A percentile compares a stretch with the other conserved stretches of the same genome.
These are phyloP conservation scores for Xylariaceae sp. DNA, from an alignment of 2,329 filamentous ascomycete genomes.

Conservation along the genomic window DNA sequence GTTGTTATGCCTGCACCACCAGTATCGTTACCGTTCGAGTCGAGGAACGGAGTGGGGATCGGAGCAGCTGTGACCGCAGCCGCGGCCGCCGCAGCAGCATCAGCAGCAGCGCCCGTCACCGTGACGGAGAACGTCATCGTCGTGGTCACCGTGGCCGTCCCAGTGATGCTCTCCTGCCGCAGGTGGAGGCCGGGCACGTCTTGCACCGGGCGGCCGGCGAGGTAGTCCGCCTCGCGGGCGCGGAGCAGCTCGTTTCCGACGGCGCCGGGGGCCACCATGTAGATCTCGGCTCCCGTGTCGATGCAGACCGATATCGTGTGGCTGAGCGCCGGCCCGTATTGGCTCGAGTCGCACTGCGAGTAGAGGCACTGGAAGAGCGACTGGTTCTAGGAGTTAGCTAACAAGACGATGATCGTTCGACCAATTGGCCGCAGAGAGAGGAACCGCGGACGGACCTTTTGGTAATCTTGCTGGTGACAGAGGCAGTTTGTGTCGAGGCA, in stretches of 20 bases:
- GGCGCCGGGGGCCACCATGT: slow-evolving; percentile 32
- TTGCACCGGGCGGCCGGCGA: slow-evolving; percentile 33
- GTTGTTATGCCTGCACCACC: slow-evolving; percentile 9
- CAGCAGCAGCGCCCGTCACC: not conserved
- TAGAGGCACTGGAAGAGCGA: slow-evolving; percentile 39
- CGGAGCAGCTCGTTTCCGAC: slow-evolving; percentile 31
- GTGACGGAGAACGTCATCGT: slow-evolving; percentile 28
- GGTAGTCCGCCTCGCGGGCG: slow-evolving; percentile 35
- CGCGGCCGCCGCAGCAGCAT: too few relatives aligned
- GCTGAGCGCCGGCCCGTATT: slow-evolving; percentile 35
- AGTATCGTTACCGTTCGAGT: not conserved
- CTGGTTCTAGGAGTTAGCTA: slow-evolving; percentile 12
- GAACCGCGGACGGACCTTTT: slow-evolving; percentile 28
- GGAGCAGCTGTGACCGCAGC: slow-evolving; percentile 7
- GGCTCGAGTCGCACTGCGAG: slow-evolving; percentile 35
- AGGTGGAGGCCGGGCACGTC: slow-evolving; percentile 34
- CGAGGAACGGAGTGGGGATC: slow-evolving; percentile 22
- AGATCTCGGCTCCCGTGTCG: slow-evolving; percentile 34
- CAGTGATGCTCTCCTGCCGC: slow-evolving; percentile 31
- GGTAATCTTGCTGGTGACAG: slow-evolving; percentile 36
- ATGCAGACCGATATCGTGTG: slow-evolving; percentile 36
- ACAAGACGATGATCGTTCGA: too few relatives aligned
- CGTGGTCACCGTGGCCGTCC: slow-evolving; percentile 25
- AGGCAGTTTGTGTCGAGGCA: slow-evolving; percentile 36
- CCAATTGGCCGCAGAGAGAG: not conserved